Base-by-base conservation (phyloP, 1,139 yeast species). In the Yamadazyma oceani region DNA sequence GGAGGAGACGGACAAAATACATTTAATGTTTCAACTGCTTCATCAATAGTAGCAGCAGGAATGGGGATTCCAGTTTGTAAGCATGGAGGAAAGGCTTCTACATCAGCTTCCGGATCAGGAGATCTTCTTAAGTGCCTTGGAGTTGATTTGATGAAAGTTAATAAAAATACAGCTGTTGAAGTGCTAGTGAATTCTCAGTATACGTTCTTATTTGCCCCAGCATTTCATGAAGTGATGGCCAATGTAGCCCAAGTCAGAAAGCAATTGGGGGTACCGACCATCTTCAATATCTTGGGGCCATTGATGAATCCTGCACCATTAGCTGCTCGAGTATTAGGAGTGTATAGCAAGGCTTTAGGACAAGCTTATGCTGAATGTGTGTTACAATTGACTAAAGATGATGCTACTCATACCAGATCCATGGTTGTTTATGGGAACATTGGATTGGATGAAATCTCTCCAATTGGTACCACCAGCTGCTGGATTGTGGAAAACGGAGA, bases 1-100 rank as follows among this genome's bases (percentile, higher is more conserved):
- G 98, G 98, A 21, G 98, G 98, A 5, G 98, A 92, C 56, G 96
- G 97, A 3, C 96, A 92, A 57, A 84, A 92, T 57, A 92, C 98
- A 0, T 92, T 92, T 64, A 92, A 92, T 55, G 98, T 92, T 1
- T 85, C 96, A 7, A 92, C 98, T 0, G 87, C 97, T 1, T 73
- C 97, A 1, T 97, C 97, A 0, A 88, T 92, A 37, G 89, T 92
- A 4, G 95, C 90, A 1, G 87, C 97, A 0, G 98, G 98, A 4
- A 84, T 87, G 70, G 89, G 89, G 1, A 60, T 89, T 35, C 76
- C 78, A 17, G 82, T 90, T 13, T 87, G 96, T 58, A 90, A 75
- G 54, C 98, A 92, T 58, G 98, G 98, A 17, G 97, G 97, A 17
- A 92, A 92, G 54, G 97, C 98, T 0, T 82, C 96, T 0, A 89